These are phyloP conservation scores for Trypanosoma vivax DNA, from an alignment of 208 protist species.

Conservation along the genomic window DNA sequence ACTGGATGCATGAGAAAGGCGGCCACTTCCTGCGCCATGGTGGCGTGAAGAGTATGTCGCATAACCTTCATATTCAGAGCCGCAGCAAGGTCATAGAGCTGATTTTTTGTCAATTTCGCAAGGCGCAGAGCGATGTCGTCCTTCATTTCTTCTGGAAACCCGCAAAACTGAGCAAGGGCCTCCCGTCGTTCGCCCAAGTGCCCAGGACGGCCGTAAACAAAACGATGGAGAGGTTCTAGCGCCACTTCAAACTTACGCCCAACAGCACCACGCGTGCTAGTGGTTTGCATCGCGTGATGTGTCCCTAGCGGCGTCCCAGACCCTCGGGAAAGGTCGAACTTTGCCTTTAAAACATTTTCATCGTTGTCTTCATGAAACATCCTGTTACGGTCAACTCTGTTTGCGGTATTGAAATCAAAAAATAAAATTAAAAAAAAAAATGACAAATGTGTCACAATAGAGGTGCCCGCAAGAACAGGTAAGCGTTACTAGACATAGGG, in stretches of 20 bases:
- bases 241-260: constrained; percentile 34
- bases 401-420: too few species aligned
- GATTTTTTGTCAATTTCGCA: constrained; percentile 38
- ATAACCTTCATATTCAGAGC: constrained; percentile 38
- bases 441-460: too few species aligned
- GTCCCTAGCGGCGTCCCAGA: constrained; percentile 35
- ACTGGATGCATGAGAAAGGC: constrained; percentile 60
- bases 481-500: too few species aligned
- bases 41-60: constrained; percentile 24
- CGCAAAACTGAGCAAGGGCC: constrained; percentile 52
- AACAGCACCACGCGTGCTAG: constrained; percentile 23
- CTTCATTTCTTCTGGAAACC: constrained; percentile 37
- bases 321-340: constrained; percentile 47
- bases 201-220: constrained; percentile 61
- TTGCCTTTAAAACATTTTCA: constrained; percentile 6
- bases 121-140: constrained; percentile 32
- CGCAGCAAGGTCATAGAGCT: constrained; percentile 44
- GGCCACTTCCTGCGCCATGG: constrained; percentile 32
- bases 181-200: constrained; percentile 29
- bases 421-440: too few species aligned
- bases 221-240: constrained; percentile 63
- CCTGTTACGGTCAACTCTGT: too few species aligned
- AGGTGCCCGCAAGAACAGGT: too few species aligned
- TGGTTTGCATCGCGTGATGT: constrained; percentile 40
- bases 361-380: constrained; percentile 12